phyloP scores from a whole-genome alignment of 2,329 filamentous ascomycete species.

The Alternaria conjuncta region DNA sequence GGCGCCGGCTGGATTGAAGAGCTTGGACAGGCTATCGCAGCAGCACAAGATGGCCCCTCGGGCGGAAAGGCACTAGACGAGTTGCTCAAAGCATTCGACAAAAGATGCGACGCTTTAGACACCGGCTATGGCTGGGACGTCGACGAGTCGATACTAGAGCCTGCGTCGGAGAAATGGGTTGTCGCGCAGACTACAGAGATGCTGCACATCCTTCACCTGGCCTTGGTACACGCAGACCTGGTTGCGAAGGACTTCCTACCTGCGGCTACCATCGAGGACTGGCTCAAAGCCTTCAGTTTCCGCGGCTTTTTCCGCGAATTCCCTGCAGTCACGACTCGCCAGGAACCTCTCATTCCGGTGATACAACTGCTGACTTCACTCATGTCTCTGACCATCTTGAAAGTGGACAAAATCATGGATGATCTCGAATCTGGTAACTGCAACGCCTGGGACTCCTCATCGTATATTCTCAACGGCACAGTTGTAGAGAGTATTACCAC shows the following conservation, averaged over 20 bases:
- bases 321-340: constrained; percentile 47
- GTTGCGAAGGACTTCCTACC: constrained; percentile 43
- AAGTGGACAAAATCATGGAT: constrained; percentile 66
- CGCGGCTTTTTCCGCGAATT: constrained; percentile 70
- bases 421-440: constrained; percentile 45
- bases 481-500: constrained; percentile 76
- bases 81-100: constrained; percentile 58
- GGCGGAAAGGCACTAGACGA: constrained; percentile 33
- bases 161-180: constrained; percentile 67
- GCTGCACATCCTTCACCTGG: constrained; percentile 73
- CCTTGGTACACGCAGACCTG: constrained; percentile 73
- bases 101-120: constrained; percentile 55
- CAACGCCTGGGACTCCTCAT: constrained; percentile 47
- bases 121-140: constrained; percentile 56
- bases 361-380: constrained; percentile 73
- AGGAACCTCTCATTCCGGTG: constrained; percentile 61
- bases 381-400: constrained; percentile 75
- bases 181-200: constrained; percentile 71
- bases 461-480: constrained; percentile 73
- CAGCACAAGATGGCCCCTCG: constrained; percentile 40
- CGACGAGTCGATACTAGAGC: constrained; percentile 58
- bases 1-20: constrained; percentile 42
- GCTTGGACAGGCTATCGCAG: constrained; percentile 38
- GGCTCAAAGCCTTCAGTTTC: constrained; percentile 38
- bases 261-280: constrained; percentile 40